Conservation (phyloP, 352 stramenopile species). For the Globisporangium spinosum region DNA sequence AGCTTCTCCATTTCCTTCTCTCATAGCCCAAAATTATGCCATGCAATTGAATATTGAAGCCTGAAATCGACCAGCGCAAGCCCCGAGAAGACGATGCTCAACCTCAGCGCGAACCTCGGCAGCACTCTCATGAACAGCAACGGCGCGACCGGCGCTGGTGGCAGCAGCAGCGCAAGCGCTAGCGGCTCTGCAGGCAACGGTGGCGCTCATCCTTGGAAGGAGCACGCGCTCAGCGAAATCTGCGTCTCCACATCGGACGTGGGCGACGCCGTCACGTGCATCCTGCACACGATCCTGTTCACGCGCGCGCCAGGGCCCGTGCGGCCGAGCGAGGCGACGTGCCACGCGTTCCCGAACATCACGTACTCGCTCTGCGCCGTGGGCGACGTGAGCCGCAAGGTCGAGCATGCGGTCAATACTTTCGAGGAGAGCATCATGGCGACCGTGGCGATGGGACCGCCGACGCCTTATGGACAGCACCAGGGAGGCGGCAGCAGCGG, state of each 20-base stretch:
- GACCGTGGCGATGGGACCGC: conserved; percentile 11
- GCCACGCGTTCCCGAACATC: conserved; percentile 67
- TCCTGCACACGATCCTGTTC: conserved; percentile 83
- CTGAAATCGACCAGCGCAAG: neutral
- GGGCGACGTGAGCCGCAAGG: conserved; percentile 74
- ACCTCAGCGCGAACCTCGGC: conserved; percentile 17
- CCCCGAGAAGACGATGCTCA: neutral
- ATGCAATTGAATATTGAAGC: neutral
- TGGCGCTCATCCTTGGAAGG: conserved; percentile 32
- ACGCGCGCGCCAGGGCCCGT: conserved; percentile 68
- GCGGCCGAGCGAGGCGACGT: conserved; percentile 69
- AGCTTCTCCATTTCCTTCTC: conserved; percentile 5
- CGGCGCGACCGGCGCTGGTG: neutral
- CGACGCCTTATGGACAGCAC: conserved; percentile 13
- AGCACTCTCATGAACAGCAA: conserved; percentile 15
- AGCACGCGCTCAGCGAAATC: conserved; percentile 67
- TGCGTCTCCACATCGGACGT: conserved; percentile 51
- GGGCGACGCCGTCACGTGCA: conserved; percentile 56
- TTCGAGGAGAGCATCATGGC: conserved; percentile 55
- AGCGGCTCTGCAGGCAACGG: neutral
- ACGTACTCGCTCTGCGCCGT: conserved; percentile 78
- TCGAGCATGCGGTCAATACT: conserved; percentile 57
- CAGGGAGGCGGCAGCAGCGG: conserved; percentile 18
- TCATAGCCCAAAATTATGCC: neutral
- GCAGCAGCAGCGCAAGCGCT: neutral